A percentile compares a stretch with the other conserved stretches of the same genome.
phyloP scores from a whole-genome alignment of 2,329 filamentous ascomycete genomes.

The Beauveria bassiana region DNA sequence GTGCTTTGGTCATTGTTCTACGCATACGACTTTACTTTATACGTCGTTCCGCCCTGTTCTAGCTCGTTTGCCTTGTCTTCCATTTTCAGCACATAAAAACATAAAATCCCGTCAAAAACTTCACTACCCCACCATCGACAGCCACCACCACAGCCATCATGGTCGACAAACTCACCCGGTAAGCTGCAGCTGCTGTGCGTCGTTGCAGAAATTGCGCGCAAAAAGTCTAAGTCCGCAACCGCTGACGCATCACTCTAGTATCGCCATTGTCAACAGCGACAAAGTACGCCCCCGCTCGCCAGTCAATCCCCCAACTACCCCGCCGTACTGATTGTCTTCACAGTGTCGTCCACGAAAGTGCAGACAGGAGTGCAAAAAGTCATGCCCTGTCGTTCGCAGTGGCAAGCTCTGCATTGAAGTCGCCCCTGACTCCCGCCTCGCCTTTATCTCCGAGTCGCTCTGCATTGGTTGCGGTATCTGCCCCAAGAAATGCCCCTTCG shows the following conservation, averaged over 20 bases:
- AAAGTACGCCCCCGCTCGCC: conserved; percentile 55
- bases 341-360: conserved; percentile 60
- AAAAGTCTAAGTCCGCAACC: background rate
- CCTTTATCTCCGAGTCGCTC: conserved; percentile 93
- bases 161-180: conserved; percentile 94
- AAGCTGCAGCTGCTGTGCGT: conserved; percentile 28
- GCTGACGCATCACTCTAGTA: conserved; percentile 46
- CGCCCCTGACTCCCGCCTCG: conserved; percentile 76
- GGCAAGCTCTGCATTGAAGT: conserved; percentile 99
- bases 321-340: conserved; percentile 13
- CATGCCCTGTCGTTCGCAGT: conserved; percentile 92
- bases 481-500: conserved; percentile 97
- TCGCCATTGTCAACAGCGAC: conserved; percentile 98
- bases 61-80: background rate
- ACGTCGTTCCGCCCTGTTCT: background rate
- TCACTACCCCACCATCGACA: conserved; percentile 14
- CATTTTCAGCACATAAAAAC: conserved; percentile 1
- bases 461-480: conserved; percentile 99
- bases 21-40: background rate
- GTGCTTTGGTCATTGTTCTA: conserved; percentile 15
- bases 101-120: conserved; percentile 14
- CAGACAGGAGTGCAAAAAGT: conserved; percentile 98
- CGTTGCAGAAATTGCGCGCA: background rate
- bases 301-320: conserved; percentile 16
- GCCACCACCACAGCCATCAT: conserved; percentile 37